These are phyloP conservation scores for Clavispora asparagi DNA, from an alignment of 805 yeast species.

Conservation along the genomic window DNA sequence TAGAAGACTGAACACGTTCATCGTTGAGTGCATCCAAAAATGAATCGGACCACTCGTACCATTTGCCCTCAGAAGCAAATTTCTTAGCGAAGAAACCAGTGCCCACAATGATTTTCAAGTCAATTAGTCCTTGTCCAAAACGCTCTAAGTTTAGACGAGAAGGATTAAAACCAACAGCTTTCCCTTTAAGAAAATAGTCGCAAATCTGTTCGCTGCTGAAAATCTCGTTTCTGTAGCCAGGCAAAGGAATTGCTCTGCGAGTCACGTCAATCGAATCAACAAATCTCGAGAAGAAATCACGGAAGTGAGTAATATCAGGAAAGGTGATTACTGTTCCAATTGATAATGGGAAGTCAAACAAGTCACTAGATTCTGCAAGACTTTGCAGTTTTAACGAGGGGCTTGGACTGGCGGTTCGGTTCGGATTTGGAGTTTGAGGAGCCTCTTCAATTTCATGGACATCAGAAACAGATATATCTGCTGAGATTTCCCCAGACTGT, in stretches of 20 bases:
- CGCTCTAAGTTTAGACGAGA: constrained; percentile 32
- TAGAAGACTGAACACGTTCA: neutral
- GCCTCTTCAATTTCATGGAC: neutral
- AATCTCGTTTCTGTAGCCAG: constrained; percentile 35
- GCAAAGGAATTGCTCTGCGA: constrained; percentile 32
- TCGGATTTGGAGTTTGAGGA: neutral
- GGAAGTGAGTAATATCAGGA: constrained; percentile 14
- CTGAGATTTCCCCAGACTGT: neutral
- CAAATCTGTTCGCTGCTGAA: constrained; percentile 37
- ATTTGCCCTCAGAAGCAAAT: constrained; percentile 38
- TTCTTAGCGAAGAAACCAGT: constrained; percentile 30
- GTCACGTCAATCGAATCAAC: constrained; percentile 20
- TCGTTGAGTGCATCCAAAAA: constrained; percentile 14
- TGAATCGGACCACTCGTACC: constrained; percentile 41
- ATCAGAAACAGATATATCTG: neutral
- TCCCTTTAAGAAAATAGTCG: constrained; percentile 17
- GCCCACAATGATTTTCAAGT: constrained; percentile 26
- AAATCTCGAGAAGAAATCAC: constrained; percentile 18
- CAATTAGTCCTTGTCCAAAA: constrained; percentile 36
- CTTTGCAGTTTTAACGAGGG: neutral
- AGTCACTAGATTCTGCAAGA: neutral
- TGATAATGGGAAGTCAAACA: constrained; percentile 26
- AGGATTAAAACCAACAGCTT: constrained; percentile 32
- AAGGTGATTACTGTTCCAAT: constrained; percentile 24
- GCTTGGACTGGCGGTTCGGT: neutral